phyloP scores from a whole-genome alignment of 129 eudicot genomes.

The Mikania micrantha region DNA sequence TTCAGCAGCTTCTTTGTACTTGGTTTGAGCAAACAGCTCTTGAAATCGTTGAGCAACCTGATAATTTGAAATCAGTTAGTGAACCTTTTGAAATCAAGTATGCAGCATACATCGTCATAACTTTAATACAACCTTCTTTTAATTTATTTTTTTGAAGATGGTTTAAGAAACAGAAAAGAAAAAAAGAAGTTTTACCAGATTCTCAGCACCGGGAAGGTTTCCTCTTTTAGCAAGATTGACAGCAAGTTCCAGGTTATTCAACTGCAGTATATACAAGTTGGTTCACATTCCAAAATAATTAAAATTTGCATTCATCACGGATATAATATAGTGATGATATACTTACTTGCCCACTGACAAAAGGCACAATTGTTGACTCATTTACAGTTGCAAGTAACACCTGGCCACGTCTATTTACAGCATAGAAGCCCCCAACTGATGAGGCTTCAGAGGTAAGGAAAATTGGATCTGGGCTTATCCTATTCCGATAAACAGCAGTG shows the following conservation, averaged over 20 bases:
- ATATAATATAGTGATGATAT: constrained; percentile 1
- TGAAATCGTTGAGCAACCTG: constrained; percentile 98
- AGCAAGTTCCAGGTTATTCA: constrained; percentile 97
- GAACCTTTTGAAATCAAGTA: background rate
- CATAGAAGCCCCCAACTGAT: constrained; percentile 30
- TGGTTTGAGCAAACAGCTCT: constrained; percentile 97
- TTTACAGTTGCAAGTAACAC: constrained; percentile 92
- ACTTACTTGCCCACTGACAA: constrained; percentile 84
- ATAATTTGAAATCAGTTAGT: constrained; percentile 13
- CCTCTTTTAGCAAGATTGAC: constrained; percentile 98
- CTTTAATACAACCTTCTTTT: background rate
- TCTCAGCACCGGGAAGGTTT: constrained; percentile 97
- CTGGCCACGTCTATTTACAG: constrained; percentile 52
- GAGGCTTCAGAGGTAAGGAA: constrained; percentile 56
- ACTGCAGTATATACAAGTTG: constrained; percentile 33
- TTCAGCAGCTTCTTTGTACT: constrained; percentile 99
- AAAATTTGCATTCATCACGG: background rate
- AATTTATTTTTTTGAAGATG: background rate
- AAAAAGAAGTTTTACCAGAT: constrained; percentile 49
- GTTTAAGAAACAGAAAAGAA: constrained; percentile 1
- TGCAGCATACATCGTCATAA: constrained; percentile 8
- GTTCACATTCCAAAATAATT: background rate
- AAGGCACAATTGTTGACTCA: constrained; percentile 88
- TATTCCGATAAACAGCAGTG: constrained; percentile 85
- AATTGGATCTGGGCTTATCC: constrained; percentile 95